A percentile compares a stretch with the other conserved stretches of the same genome.
These are phyloP conservation scores for Metschnikowia lochheadii DNA, from an alignment of 805 yeast genomes.

Conservation along the genomic window DNA sequence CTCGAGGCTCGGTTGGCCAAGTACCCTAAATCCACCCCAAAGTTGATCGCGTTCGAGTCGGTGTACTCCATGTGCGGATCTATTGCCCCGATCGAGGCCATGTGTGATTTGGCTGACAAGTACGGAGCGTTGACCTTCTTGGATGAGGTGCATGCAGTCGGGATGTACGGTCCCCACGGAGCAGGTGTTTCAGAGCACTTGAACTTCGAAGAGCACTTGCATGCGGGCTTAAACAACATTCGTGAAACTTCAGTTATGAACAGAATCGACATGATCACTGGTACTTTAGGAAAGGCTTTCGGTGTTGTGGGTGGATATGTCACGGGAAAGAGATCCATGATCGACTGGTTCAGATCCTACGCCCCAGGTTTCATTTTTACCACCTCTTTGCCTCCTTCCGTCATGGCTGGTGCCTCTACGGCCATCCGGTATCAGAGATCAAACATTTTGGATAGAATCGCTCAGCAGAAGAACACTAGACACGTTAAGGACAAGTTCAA, in stretches of 20 bases:
- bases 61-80: constrained; percentile 99
- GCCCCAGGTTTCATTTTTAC: constrained; percentile 98
- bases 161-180: constrained; percentile 98
- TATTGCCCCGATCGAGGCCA: constrained; percentile 85
- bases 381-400: constrained; percentile 94
- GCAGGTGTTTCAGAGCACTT: constrained; percentile 99
- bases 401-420: constrained; percentile 91
- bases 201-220: constrained; percentile 79
- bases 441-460: constrained; percentile 70
- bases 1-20: constrained; percentile 72
- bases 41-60: constrained; percentile 93
- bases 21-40: constrained; percentile 86
- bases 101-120: constrained; percentile 94
- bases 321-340: constrained; percentile 76
- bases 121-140: constrained; percentile 95
- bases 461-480: constrained; percentile 80
- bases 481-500: constrained; percentile 75
- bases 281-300: constrained; percentile 94
- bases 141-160: constrained; percentile 99
- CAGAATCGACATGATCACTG: constrained; percentile 93
- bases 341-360: constrained; percentile 94
- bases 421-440: constrained; percentile 83
- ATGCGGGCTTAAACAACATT: constrained; percentile 50
- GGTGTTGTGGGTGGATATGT: constrained; percentile 98
- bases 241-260: constrained; percentile 61